Evolutionary conservation across 257 asterid genomes (phyloP), one percentile per base, ranked within the genome.

Genomic region (Solanum ossicruentum): DNA sequence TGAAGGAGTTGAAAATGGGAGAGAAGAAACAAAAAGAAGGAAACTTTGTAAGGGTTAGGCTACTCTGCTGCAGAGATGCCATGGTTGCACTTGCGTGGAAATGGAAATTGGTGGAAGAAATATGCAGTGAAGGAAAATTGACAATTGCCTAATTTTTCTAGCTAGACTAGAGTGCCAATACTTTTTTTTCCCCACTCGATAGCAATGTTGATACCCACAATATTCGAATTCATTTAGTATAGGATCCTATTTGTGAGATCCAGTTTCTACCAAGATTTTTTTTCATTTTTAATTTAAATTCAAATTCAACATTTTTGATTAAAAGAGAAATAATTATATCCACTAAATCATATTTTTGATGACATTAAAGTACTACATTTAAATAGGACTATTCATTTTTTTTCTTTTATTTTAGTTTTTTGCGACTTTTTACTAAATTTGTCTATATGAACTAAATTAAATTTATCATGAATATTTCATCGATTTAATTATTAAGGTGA

Each of bases 51-150:
- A 85, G 80, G 41, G 82, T 70, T 65, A 88, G 84, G 80, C 65
- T 8, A 36, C 77, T 32, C 75, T 85, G 91, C 75, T 84, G 91
- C 18, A 79, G 66, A 82, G 88, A 87, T 26, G 87, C 82, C 86
- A 88, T 20, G 63, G 84, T 8, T 3, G 21, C 47, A 32, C 10
- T 36, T 67, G 49, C 23, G 51, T 32, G 16, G 13, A 67, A 66
- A 66, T 28, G 73, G 12, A 23, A 63, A 26, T 12, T 60, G 10
- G 8, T 60, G 67, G 67, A 60, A 60, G 67, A 60, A 60, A 5
- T 71, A 41, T 18, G 9, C 13, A 66, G n/a, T 15, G 10, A 20
- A 18, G 39, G 3, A 23, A 72, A 67, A 16, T 67, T 67, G n/a
- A 21, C 12, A 13, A 41, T 47, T 32, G 49, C n/a, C 45, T 21